These are phyloP conservation scores for Eimeria mitis DNA, from an alignment of 169 alveolate species.

Conservation along the genomic window DNA sequence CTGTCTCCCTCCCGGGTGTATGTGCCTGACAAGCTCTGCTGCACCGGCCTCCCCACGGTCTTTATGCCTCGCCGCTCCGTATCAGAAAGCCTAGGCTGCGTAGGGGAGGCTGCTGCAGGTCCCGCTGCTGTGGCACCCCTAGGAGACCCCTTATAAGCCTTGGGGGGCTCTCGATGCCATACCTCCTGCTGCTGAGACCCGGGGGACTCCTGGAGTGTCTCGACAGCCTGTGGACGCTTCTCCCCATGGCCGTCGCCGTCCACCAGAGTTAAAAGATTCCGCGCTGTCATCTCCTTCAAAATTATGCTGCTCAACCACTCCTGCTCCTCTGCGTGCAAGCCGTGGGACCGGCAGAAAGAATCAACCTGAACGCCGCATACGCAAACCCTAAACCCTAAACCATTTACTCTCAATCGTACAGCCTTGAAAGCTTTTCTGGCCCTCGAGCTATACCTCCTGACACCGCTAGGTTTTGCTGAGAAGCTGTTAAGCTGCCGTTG, in stretches of 20 bases:
- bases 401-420: not conserved
- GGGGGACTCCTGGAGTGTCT: not conserved
- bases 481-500: not conserved
- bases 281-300: slow-evolving; percentile 69
- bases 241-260: not conserved
- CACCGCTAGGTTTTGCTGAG: not conserved
- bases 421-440: not conserved
- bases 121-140: not conserved
- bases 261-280: slow-evolving; percentile 47
- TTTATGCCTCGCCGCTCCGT: not conserved
- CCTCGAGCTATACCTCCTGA: not conserved
- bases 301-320: slow-evolving; percentile 68
- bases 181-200: not conserved
- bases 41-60: not conserved
- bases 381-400: not conserved
- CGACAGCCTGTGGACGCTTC: slow-evolving; percentile 13
- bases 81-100: not conserved
- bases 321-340: slow-evolving; percentile 71
- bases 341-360: slow-evolving; percentile 63
- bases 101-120: not conserved
- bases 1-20: too few relatives aligned
- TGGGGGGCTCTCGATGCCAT: not conserved
- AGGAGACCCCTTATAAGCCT: not conserved
- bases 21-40: not conserved
- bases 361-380: slow-evolving; percentile 37